Conservation (phyloP, 352 stramenopile species). For the Globisporangium spiculum region DNA sequence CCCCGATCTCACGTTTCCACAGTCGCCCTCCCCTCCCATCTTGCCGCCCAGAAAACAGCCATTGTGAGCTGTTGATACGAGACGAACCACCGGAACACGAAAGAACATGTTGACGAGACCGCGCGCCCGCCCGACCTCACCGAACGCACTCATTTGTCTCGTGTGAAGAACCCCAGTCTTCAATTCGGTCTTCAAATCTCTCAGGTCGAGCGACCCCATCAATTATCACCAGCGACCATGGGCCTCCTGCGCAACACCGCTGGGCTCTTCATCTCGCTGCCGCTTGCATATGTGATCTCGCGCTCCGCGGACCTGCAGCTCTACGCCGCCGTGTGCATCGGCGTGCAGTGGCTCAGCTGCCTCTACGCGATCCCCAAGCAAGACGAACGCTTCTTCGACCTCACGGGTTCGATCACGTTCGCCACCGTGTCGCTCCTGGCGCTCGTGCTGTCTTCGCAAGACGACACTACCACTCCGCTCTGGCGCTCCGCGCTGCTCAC, state of each 20-base stretch:
- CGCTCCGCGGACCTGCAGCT: conserved; percentile 36
- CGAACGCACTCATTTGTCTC: not conserved
- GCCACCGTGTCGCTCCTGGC: conserved; percentile 51
- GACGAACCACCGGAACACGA: conserved; percentile 3
- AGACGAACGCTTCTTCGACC: conserved; percentile 80
- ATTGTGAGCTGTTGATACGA: not conserved
- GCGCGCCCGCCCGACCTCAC: not conserved
- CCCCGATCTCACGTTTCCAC: not conserved
- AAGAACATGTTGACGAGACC: not conserved
- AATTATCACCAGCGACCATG: conserved; percentile 17
- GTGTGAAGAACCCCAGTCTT: conserved; percentile 2
- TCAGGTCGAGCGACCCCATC: not conserved
- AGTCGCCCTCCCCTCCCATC: not conserved
- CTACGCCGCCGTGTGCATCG: conserved; percentile 50
- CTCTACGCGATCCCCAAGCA: conserved; percentile 65
- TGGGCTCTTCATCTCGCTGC: conserved; percentile 33
- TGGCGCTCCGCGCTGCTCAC: conserved; percentile 63
- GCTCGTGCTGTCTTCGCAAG: conserved; percentile 20
- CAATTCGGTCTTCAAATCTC: not conserved
- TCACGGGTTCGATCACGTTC: conserved; percentile 80
- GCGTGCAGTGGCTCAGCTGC: conserved; percentile 63
- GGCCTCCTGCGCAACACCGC: conserved; percentile 40
- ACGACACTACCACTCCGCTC: conserved; percentile 10
- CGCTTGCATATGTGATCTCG: conserved; percentile 34
- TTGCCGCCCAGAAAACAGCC: not conserved